Evolutionary conservation across 2,329 filamentous ascomycete genomes (phyloP), one percentile per base, ranked within the genome.

Genomic region (Exophiala bonariae): DNA sequence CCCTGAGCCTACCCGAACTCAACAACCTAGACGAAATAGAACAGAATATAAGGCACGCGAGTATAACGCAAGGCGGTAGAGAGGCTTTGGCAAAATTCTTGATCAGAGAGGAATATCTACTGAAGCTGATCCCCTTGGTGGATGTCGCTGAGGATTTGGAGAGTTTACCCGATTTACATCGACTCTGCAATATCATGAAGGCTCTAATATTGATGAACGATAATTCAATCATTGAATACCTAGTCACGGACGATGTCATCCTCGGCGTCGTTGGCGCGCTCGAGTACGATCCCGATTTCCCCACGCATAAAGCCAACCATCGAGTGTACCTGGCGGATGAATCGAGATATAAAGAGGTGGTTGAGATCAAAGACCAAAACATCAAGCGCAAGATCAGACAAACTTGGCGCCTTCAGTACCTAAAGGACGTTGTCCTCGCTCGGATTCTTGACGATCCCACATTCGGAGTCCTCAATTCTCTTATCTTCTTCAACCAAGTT

Each of bases 401-500:
- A 66, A 97, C 93, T 1, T 96, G 96, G 72, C 87, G 93, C 31
- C 74, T 99, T 26, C 91, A 96, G 63, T 99, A 99, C 65, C 78
- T 99, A 44, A 99, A 97, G 67, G 93, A 99, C 62, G 93, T 99
- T n/a, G 92, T 97, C 1, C 79, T 99, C 34, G 93, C 93, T 22
- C 83, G 93, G 54, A 97, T 99, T 55, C 78, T 99, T 52, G 93
- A 99, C 69, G 93, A 99, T 66, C 92, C 92, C 40, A 99, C 93
- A 16, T 99, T 97, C 67, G 95, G 89, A 18, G 91, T 97, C 19
- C 83, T 99, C 56, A 99, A 97, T 70, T 96, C 90, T 41, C 80
- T 97, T 59, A 99, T 99, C 58, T 99, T 96, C 74, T 99, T 95
- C 77, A 93, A 97, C 71, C 93, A 99, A 72, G 91, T 97, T 60